Evolutionary conservation across 2,329 filamentous ascomycete species (phyloP).

Genomic region (Aureobasidium sp.): DNA sequence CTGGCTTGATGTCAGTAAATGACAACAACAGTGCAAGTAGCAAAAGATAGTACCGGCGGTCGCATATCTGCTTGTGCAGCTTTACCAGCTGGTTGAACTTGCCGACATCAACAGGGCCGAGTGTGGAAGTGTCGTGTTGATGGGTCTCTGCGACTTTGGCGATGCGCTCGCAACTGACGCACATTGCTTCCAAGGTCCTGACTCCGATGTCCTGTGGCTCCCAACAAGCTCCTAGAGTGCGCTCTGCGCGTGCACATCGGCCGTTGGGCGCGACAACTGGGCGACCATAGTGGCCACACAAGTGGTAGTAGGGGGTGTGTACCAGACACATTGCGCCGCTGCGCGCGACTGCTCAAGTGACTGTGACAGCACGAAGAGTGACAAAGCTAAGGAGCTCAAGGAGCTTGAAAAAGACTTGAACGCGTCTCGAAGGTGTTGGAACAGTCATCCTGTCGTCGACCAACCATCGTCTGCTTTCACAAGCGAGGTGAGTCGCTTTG

Average conservation of each 20-base stretch:
- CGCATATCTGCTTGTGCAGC: background rate
- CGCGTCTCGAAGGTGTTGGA: background rate
- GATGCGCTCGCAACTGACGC: background rate
- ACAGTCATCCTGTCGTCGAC: background rate
- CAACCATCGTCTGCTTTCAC: background rate
- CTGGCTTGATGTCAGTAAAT: background rate
- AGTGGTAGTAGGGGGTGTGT: conserved; percentile 1
- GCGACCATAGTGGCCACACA: conserved; percentile 3
- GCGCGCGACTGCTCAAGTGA: background rate
- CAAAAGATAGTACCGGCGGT: background rate
- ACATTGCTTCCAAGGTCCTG: background rate
- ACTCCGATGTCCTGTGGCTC: background rate
- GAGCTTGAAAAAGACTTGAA: background rate
- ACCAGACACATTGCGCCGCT: background rate
- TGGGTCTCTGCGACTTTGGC: background rate
- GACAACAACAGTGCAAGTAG: too few relatives aligned
- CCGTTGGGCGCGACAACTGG: background rate
- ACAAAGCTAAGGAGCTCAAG: background rate
- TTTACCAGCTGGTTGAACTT: conserved; percentile 6
- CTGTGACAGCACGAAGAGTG: background rate
- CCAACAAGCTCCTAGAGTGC: background rate
- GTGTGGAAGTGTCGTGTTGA: background rate
- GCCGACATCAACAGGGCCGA: background rate
- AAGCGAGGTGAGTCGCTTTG: background rate
- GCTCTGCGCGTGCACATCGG: conserved; percentile 4